phyloP scores from a whole-genome alignment of 805 yeast genomes.

The Wickerhamomyces xylosicus region DNA sequence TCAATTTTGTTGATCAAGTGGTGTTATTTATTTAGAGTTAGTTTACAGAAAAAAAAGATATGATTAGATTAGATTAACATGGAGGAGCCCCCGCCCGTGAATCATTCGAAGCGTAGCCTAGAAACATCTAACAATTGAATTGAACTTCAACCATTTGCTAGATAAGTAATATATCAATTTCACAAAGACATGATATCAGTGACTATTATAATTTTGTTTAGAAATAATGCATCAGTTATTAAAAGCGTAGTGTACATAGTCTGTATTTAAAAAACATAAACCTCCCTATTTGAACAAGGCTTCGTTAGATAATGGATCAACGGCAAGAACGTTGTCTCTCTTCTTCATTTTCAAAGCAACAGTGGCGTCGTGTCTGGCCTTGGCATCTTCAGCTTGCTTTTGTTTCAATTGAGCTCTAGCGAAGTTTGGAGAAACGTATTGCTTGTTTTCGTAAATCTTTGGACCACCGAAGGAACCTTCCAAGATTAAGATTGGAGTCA shows the following conservation, averaged over 20 bases:
- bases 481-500: slow-evolving; percentile 81
- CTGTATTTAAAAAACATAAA: too few species aligned
- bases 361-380: slow-evolving; percentile 70
- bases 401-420: slow-evolving; percentile 83
- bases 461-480: slow-evolving; percentile 99
- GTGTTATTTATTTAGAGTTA: slow-evolving; percentile 1
- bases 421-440: slow-evolving; percentile 91
- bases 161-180: too few species aligned
- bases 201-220: too few species aligned
- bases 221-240: too few species aligned
- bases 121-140: too few species aligned
- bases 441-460: slow-evolving; percentile 92
- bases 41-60: not conserved
- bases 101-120: too few species aligned
- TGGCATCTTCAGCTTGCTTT: slow-evolving; percentile 72
- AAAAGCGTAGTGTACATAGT: not conserved
- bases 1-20: not conserved
- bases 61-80: not conserved
- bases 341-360: slow-evolving; percentile 62
- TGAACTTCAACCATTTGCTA: too few species aligned
- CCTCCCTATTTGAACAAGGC: slow-evolving; percentile 57
- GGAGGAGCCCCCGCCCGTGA: too few species aligned
- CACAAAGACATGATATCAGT: too few species aligned
- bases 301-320: slow-evolving; percentile 78
- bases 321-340: slow-evolving; percentile 64